Percentiles rank a stretch among this genome's conserved stretches.
Conservation (phyloP, 176 grass and related monocot genomes). For the Cenchrus fungigraminus region DNA sequence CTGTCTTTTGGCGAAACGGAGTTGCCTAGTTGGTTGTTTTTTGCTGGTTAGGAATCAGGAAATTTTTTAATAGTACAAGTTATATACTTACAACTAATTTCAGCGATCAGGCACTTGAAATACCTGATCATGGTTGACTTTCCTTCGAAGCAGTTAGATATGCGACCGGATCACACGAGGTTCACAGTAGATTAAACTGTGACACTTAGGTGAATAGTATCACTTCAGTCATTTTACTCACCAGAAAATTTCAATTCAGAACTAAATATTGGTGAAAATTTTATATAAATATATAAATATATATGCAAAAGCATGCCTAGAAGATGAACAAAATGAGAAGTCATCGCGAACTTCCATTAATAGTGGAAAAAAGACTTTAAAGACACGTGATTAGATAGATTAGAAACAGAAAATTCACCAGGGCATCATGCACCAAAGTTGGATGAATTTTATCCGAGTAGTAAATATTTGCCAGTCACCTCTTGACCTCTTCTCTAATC, state of each 20-base stretch:
- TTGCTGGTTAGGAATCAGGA: not conserved
- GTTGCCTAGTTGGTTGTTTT: not conserved
- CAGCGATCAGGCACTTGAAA: not conserved
- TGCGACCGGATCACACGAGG: not conserved
- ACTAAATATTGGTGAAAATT: not conserved
- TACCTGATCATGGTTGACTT: not conserved
- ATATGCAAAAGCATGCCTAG: not conserved
- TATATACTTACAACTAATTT: not conserved
- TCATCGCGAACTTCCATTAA: not conserved
- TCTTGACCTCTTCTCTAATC: constrained; percentile 8
- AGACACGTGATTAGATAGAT: not conserved
- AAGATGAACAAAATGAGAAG: not conserved
- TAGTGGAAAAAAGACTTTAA: not conserved
- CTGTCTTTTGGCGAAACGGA: constrained; percentile 8
- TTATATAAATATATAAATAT: not conserved
- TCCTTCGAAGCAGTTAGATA: not conserved
- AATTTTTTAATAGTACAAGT: not conserved
- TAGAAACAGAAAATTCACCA: not conserved
- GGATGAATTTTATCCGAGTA: constrained; percentile 8
- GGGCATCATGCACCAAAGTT: not conserved
- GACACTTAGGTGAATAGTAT: not conserved
- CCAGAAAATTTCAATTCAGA: not conserved
- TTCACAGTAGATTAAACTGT: not conserved
- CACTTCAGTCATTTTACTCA: not conserved
- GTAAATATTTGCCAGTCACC: not conserved